A percentile compares a stretch with the other conserved stretches of the same genome.
Conservation (phyloP, 2,329 filamentous ascomycete genomes). For the Coniochaeta sp. region DNA sequence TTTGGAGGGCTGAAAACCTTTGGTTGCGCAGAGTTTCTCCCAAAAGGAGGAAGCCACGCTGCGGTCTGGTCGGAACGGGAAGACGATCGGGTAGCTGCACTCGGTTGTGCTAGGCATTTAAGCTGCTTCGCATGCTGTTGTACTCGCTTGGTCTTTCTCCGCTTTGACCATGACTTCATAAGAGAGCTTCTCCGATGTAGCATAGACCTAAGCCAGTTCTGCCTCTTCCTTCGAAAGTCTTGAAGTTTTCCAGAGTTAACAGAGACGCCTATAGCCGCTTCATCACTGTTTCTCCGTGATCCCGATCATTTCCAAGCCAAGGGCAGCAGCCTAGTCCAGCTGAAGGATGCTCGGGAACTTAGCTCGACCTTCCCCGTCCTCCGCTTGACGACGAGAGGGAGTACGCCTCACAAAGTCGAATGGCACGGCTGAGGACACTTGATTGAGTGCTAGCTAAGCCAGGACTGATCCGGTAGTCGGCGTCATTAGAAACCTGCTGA, state of each 20-base stretch:
- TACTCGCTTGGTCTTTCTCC: not conserved
- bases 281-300: no score
- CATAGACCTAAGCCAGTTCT: not conserved
- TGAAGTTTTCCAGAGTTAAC: not conserved
- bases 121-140: not conserved
- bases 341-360: no score
- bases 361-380: no score
- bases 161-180: not conserved
- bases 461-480: no score
- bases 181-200: not conserved
- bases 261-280: not conserved
- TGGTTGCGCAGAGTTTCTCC: not conserved
- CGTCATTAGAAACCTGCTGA: no score
- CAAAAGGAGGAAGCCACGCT: not conserved
- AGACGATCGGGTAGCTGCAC: not conserved
- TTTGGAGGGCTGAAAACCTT: not conserved
- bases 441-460: no score
- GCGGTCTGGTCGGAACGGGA: not conserved
- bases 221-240: not conserved
- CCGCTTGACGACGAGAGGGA: no score
- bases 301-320: no score
- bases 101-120: not conserved
- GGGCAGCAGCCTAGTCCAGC: no score
- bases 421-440: no score
- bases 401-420: no score